Conservation (phyloP, 1,284 basidiomycete species). For the Rhodotorula mucilaginosa region DNA sequence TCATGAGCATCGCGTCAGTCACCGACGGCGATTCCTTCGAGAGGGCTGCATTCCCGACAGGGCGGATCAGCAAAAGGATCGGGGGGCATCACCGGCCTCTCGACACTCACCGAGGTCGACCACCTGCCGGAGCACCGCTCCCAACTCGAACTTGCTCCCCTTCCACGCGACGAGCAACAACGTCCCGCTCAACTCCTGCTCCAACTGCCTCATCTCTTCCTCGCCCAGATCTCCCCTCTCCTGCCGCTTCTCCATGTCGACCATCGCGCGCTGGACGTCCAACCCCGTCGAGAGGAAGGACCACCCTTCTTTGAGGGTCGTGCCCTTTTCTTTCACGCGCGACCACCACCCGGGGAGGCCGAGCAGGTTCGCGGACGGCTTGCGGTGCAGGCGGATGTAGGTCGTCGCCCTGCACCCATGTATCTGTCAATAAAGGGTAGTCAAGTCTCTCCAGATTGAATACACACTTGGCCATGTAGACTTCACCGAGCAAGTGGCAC, state of each 20-base stretch:
- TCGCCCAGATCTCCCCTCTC: slow-evolving; percentile 77
- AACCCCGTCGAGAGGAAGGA: slow-evolving; percentile 51
- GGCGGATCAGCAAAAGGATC: slow-evolving; percentile 55
- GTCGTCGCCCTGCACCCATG: slow-evolving; percentile 53
- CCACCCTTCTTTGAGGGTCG: slow-evolving; percentile 81
- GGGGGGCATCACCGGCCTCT: too few relatives aligned
- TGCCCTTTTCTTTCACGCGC: slow-evolving; percentile 81
- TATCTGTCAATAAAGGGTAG: too few relatives aligned
- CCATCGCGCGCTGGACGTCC: slow-evolving; percentile 55
- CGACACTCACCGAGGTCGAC: slow-evolving; percentile 62
- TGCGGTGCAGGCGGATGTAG: slow-evolving; percentile 66
- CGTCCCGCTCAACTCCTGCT: slow-evolving; percentile 93
- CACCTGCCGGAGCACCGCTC: slow-evolving; percentile 44
- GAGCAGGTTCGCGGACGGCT: slow-evolving; percentile 72
- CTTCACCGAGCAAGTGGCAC: slow-evolving; percentile 61
- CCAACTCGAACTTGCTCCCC: slow-evolving; percentile 85
- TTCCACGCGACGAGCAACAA: slow-evolving; percentile 89
- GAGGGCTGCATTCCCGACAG: slow-evolving; percentile 58
- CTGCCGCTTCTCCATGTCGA: slow-evolving; percentile 89
- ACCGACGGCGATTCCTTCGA: slow-evolving; percentile 74
- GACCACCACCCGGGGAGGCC: slow-evolving; percentile 87
- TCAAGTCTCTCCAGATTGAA: too few relatives aligned
- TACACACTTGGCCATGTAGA: slow-evolving; percentile 80
- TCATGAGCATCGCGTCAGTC: slow-evolving; percentile 66
- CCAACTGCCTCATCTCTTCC: slow-evolving; percentile 69